Conservation (phyloP, 2,329 filamentous ascomycete genomes). For the Pseudogymnoascus sp. region DNA sequence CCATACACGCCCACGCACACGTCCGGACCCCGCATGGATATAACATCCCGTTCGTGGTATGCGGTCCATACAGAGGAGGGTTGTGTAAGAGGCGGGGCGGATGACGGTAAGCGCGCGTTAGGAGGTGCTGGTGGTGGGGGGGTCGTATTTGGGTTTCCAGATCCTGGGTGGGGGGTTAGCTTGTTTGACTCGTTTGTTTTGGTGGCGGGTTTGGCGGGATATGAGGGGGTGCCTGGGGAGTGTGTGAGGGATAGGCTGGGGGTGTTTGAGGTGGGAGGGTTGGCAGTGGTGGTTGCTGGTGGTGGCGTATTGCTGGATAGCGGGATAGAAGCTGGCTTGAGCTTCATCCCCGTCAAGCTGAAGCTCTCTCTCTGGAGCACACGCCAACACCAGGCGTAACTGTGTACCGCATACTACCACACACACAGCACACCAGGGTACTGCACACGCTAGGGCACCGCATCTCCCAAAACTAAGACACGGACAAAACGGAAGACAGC, state of each 20-base stretch:
- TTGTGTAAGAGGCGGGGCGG: too few relatives aligned
- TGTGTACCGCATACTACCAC: background rate
- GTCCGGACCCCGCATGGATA: too few relatives aligned
- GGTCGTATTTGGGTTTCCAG: conserved; percentile 13
- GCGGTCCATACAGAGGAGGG: too few relatives aligned
- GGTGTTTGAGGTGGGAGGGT: too few relatives aligned
- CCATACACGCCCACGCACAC: too few relatives aligned
- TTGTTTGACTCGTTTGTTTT: background rate
- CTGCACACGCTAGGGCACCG: background rate
- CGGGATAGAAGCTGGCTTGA: too few relatives aligned
- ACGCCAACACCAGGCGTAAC: background rate
- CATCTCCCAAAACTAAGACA: background rate
- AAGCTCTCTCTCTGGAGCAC: background rate
- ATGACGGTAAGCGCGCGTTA: background rate
- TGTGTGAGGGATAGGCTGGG: background rate
- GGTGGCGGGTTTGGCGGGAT: background rate
- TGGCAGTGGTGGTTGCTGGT: background rate
- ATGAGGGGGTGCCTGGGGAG: background rate
- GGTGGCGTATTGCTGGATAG: background rate
- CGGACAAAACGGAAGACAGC: too few relatives aligned
- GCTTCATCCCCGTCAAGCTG: too few relatives aligned
- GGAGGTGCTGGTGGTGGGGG: background rate
- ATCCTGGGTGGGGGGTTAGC: background rate
- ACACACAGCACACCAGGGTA: background rate
- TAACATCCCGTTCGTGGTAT: too few relatives aligned